Conservation (phyloP, 2,329 filamentous ascomycete species). For the Achaetomium macrosporum region DNA sequence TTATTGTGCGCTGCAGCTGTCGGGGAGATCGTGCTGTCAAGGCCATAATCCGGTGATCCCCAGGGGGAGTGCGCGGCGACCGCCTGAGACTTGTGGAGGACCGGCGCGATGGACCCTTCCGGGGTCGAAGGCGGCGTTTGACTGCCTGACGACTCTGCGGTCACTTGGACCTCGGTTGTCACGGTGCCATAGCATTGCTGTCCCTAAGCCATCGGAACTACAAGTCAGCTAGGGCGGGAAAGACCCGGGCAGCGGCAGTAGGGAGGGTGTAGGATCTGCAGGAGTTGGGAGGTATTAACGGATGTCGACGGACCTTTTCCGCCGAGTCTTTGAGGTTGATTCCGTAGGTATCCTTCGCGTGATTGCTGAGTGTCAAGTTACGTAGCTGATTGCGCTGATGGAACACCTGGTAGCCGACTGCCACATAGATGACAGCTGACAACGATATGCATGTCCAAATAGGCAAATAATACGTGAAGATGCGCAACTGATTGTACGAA, state of each 20-base stretch:
- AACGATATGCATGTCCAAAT: constrained; percentile 55
- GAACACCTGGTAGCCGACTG: constrained; percentile 56
- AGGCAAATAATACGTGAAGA: constrained; percentile 56
- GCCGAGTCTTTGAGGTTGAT: constrained; percentile 26
- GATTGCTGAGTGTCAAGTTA: constrained; percentile 47
- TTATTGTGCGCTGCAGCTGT: constrained; percentile 1
- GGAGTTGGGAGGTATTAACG: neutral
- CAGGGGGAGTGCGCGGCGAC: constrained; percentile 1
- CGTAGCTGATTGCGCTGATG: constrained; percentile 50
- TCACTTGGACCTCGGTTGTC: constrained; percentile 48
- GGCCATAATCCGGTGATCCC: neutral
- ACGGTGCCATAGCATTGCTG: constrained; percentile 44
- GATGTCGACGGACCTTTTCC: constrained; percentile 31
- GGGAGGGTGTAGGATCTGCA: no score
- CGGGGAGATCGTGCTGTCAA: neutral
- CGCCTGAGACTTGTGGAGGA: constrained; percentile 12
- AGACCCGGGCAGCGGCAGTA: no score
- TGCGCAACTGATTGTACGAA: constrained; percentile 50
- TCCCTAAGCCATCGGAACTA: neutral
- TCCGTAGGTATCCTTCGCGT: constrained; percentile 28
- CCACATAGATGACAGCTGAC: constrained; percentile 49
- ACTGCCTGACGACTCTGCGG: constrained; percentile 26
- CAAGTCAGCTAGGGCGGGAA: neutral
- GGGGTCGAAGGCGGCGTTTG: constrained; percentile 21
- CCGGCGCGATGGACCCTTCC: constrained; percentile 19